Evolutionary conservation across 2,329 filamentous ascomycete species (phyloP).

Genomic region (Rutstroemia sp.): DNA sequence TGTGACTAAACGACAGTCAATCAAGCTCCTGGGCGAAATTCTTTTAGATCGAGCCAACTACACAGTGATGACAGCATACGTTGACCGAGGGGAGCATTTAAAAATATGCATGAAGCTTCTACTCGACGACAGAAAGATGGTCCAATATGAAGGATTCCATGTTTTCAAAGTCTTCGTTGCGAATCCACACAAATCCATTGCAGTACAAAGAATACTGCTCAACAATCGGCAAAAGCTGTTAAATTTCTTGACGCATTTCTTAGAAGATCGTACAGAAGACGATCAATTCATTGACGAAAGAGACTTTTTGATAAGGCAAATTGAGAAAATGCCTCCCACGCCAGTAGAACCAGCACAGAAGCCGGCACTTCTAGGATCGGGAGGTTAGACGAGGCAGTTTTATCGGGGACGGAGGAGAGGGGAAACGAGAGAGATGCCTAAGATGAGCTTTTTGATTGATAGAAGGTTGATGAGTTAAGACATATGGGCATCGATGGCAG

Average conservation of each 20-base stretch:
- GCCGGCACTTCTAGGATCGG: slow-evolving; percentile 27
- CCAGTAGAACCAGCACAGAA: slow-evolving; percentile 39
- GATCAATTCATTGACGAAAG: slow-evolving; percentile 98
- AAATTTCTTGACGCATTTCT: slow-evolving; percentile 80
- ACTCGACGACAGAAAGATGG: slow-evolving; percentile 94
- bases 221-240: slow-evolving; percentile 93
- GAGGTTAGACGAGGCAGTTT: slow-evolving; percentile 14
- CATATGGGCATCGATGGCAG: slow-evolving; percentile 4
- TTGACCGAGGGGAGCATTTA: slow-evolving; percentile 88
- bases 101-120: slow-evolving; percentile 98
- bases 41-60: slow-evolving; percentile 94
- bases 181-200: slow-evolving; percentile 95
- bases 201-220: slow-evolving; percentile 89
- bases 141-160: slow-evolving; percentile 98
- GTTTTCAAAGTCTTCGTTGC: slow-evolving; percentile 99
- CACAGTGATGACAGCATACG: slow-evolving; percentile 95
- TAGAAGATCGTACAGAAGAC: slow-evolving; percentile 92
- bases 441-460: slow-evolving; percentile 6
- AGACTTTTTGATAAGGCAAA: slow-evolving; percentile 94
- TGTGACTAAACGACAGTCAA: slow-evolving; percentile 95
- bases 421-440: background rate
- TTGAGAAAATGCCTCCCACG: slow-evolving; percentile 58
- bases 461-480: slow-evolving; percentile 6
- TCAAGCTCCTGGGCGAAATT: slow-evolving; percentile 93
- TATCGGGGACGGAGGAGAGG: background rate